Evolutionary conservation across 805 yeast genomes (phyloP).

Genomic region (Torulaspora indica): DNA sequence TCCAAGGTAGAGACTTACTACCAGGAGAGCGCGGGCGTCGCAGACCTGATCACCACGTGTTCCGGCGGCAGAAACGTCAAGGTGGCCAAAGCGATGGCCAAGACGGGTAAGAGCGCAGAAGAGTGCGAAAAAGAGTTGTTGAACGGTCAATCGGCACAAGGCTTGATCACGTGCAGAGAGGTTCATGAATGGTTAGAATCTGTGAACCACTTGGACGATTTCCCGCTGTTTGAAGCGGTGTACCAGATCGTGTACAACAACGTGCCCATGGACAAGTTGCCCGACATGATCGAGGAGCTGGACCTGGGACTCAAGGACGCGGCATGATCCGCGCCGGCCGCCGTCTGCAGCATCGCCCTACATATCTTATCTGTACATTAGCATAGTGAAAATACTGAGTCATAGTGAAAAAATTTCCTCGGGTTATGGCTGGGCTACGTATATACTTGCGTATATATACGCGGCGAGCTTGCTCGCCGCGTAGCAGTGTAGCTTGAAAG

Average conservation of each 20-base stretch:
- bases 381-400: slow-evolving; percentile 1
- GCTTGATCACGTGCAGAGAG: slow-evolving; percentile 84
- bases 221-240: slow-evolving; percentile 66
- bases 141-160: slow-evolving; percentile 97
- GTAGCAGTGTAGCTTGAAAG: too few relatives aligned
- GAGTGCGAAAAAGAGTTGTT: slow-evolving; percentile 81
- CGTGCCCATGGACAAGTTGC: slow-evolving; percentile 69
- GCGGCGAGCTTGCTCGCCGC: too few relatives aligned
- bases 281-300: slow-evolving; percentile 56
- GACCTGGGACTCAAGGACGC: slow-evolving; percentile 16
- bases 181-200: slow-evolving; percentile 74
- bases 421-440: too few relatives aligned
- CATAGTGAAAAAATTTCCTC: background rate
- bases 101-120: slow-evolving; percentile 67
- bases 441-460: too few relatives aligned
- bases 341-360: background rate
- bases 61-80: slow-evolving; percentile 95
- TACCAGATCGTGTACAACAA: slow-evolving; percentile 77
- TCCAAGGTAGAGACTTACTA: slow-evolving; percentile 77
- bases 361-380: slow-evolving; percentile 8
- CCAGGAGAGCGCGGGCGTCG: slow-evolving; percentile 95
- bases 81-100: slow-evolving; percentile 83
- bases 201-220: slow-evolving; percentile 49
- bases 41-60: slow-evolving; percentile 96
- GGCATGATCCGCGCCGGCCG: background rate